Evolutionary conservation across 768 basidiomycete genomes (phyloP), one percentile per base, ranked within the genome.

Genomic region (Termitomyces eurrhizus): DNA sequence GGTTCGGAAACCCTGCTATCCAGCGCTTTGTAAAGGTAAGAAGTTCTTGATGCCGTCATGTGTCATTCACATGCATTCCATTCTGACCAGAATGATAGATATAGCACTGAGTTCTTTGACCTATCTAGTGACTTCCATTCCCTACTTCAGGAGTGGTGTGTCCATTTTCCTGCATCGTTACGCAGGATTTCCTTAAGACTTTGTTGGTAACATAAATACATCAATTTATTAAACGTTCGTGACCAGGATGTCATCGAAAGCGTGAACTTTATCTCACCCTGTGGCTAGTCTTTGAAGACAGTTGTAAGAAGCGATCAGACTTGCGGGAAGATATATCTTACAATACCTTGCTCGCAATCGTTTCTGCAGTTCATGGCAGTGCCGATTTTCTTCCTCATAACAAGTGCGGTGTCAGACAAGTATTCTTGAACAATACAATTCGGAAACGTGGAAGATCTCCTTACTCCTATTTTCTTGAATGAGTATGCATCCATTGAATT

Each of bases 81-180:
- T 44, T 14, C 56, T 65, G 62, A 67, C 39, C 66, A 66, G 49
- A 66, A 64, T 41, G 65, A 65, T 57, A 49, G 66, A 59, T 69
- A 69, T 54, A 59, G 66, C 29, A 66, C 62, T 26, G 61, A 24
- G 60, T 52, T 45, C 33, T 12, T 29, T 35, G 4, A 52, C 26
- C 21, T 45, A 1, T 21, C 14, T 26, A 7, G 51, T 7, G 7
- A 9, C 39, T 50, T 14, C n/a, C 50, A 37, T 21, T 12, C 35
- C 9, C 42, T 41, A n/a, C 18, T 33, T 41, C 46, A 62, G 60
- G 52, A 65, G 64, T 65, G 63, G 66, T 62, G 56, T 46, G 64
- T 67, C 2, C 60, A 64, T 46, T 56, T 69, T 45, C 60, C 58
- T 2, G 61, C 64, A 18, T 54, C 49, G 2, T 48, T 63, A 21